phyloP scores from a whole-genome alignment of 106 monocot genomes.

The Apostasia ramifera region DNA sequence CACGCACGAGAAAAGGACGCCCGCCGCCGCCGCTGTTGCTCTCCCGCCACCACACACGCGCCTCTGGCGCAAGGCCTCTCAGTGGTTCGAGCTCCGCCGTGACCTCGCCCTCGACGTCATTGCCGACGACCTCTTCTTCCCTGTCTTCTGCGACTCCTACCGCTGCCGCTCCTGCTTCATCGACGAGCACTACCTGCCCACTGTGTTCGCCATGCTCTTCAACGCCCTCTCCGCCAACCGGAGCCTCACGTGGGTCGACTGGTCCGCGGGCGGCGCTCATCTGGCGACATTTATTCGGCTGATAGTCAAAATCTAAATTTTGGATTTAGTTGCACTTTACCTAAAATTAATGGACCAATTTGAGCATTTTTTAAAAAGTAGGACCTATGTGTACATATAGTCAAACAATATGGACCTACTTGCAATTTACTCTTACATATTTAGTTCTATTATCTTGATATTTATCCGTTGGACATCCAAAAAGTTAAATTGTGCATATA shows the following conservation, averaged over 20 bases:
- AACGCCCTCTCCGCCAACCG: constrained; percentile 35
- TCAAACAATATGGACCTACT: too few relatives aligned
- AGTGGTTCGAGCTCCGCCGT: constrained; percentile 67
- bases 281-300: constrained; percentile 35
- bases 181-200: constrained; percentile 86
- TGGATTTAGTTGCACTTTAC: constrained; percentile 1
- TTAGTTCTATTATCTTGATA: too few relatives aligned
- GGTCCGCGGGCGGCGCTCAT: constrained; percentile 49
- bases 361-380: too few relatives aligned
- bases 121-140: constrained; percentile 38
- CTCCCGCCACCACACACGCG: neutral
- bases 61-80: constrained; percentile 62
- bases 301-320: constrained; percentile 30
- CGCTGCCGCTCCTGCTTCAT: constrained; percentile 25
- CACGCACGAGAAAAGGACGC: too few relatives aligned
- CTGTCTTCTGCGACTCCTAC: constrained; percentile 32
- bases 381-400: too few relatives aligned
- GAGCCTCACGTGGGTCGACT: constrained; percentile 88
- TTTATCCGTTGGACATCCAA: too few relatives aligned
- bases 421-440: too few relatives aligned
- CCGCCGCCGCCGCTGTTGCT: too few relatives aligned
- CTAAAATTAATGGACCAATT: too few relatives aligned
- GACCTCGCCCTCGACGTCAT: constrained; percentile 34
- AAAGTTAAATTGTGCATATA: too few relatives aligned
- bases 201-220: constrained; percentile 28